Base-by-base conservation (phyloP, 768 basidiomycete genomes). In the Suillus fuscotomentosus region DNA sequence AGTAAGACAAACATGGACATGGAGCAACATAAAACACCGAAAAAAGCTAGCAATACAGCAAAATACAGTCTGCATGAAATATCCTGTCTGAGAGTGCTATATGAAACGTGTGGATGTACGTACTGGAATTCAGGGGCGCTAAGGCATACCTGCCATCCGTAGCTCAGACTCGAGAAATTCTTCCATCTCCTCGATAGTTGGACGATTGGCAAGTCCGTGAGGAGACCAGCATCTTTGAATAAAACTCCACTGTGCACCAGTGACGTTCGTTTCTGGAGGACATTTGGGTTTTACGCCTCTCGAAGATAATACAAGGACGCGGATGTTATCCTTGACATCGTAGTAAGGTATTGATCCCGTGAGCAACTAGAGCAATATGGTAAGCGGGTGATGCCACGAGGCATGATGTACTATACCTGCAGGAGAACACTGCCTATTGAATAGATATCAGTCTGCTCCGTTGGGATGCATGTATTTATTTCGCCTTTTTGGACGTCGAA, bases 141-240 rank as follows among this genome's bases (percentile, higher is more conserved):
- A 34, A 54, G 10, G 11, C 10, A 20, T 34, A 11, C 2, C 53
- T 54, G 53, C 53, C 31, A 54, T 20, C 53, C 10, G 31, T 3
- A 63, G 34, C 41, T 63, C 65, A 3, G n/a, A 34, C 38, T 13
- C 39, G 2, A 54, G 38, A 36, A 61, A 64, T 15, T 42, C 43
- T 10, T 43, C 56, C 34, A 66, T 47, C 31, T 64, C 63, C 17
- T 48, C 51, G 10, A 48, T 48, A 13, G 66, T 54, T 0, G 66
- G 60, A 39, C 63, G 66, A 11, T 20, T 14, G 9, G 20, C 3
- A 55, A 48, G 10, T 31, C 11, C 61, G 17, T 17, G 11, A 9
- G 51, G 39, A 6, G 48, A 45, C 66, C 66, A 66, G 8, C 66
- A 66, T 41, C 57, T 17, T 36, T 64, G 42, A 22, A 66, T 61